Evolutionary conservation across 179 eudicot species (phyloP).

Genomic region (Dionaea muscipula): DNA sequence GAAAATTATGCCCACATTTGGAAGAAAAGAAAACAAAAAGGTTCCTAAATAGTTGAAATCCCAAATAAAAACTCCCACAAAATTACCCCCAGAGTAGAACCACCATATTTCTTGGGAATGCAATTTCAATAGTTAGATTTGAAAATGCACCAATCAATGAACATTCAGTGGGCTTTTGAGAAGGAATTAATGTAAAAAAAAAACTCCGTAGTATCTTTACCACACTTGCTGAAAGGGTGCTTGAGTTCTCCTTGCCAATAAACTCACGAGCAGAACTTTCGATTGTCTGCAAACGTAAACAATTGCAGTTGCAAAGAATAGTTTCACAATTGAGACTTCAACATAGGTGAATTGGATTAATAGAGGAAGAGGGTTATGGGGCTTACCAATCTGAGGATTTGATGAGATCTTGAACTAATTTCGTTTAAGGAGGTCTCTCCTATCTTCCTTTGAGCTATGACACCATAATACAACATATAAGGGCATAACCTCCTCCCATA

Average conservation of each 20-base stretch:
- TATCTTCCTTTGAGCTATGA: slow-evolving; percentile 71
- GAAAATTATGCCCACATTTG: too few species aligned
- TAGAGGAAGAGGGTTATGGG: slow-evolving; percentile 2
- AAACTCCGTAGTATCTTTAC: slow-evolving; percentile 26
- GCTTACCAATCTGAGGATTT: slow-evolving; percentile 75
- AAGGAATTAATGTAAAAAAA: too few species aligned
- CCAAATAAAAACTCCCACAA: too few species aligned
- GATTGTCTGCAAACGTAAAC: slow-evolving; percentile 46
- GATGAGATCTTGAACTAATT: slow-evolving; percentile 93
- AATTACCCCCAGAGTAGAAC: too few species aligned
- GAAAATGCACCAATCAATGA: too few species aligned
- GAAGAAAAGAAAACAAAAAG: too few species aligned
- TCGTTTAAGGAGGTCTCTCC: slow-evolving; percentile 91
- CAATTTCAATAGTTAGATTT: too few species aligned
- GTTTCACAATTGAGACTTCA: not conserved
- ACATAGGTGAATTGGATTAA: not conserved
- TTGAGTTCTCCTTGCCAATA: slow-evolving; percentile 70
- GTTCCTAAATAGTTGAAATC: too few species aligned
- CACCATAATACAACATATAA: not conserved
- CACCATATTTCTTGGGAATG: too few species aligned
- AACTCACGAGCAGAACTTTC: slow-evolving; percentile 93
- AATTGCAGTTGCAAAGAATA: not conserved
- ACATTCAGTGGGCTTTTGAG: too few species aligned
- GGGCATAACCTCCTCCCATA: not conserved
- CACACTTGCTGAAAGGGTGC: slow-evolving; percentile 91